Conservation (phyloP, 306 rosid genomes). For the Begonia fuchsioides region DNA sequence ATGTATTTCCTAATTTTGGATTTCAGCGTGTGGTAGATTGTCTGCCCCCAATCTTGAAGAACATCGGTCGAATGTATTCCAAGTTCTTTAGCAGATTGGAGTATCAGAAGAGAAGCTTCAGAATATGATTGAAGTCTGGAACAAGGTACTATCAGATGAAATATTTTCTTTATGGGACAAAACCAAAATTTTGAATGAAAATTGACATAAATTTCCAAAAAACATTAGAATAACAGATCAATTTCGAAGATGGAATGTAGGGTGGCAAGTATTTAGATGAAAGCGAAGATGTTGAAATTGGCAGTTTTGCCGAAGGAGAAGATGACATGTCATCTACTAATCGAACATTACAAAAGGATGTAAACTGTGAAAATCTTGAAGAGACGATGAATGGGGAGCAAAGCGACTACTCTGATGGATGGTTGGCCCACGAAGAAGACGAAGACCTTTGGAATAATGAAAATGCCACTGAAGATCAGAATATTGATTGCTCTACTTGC, state of each 20-base stretch:
- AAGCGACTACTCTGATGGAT: slow-evolving; percentile 35
- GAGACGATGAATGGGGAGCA: slow-evolving; percentile 25
- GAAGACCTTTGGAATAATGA: slow-evolving; percentile 24
- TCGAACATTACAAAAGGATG: no score
- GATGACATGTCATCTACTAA: neutral
- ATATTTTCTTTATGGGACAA: neutral
- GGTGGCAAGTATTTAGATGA: slow-evolving; percentile 23
- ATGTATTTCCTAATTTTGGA: slow-evolving; percentile 7
- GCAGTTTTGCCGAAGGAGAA: neutral
- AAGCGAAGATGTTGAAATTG: slow-evolving; percentile 10
- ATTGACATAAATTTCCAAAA: neutral
- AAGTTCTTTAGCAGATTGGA: slow-evolving; percentile 80
- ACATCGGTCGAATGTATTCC: slow-evolving; percentile 70
- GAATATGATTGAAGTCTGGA: slow-evolving; percentile 95
- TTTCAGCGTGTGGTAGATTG: slow-evolving; percentile 83
- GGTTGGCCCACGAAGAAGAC: slow-evolving; percentile 35
- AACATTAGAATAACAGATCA: slow-evolving; percentile 39
- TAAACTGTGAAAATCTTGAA: slow-evolving; percentile 3
- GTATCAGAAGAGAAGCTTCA: slow-evolving; percentile 64
- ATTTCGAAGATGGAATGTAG: slow-evolving; percentile 31
- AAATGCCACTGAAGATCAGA: slow-evolving; percentile 16
- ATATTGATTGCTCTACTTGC: slow-evolving; percentile 7
- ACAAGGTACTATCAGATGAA: slow-evolving; percentile 38
- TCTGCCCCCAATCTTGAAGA: slow-evolving; percentile 87
- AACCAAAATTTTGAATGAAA: neutral